phyloP scores from a whole-genome alignment of 306 rosid species.

The Argentina anserina region DNA sequence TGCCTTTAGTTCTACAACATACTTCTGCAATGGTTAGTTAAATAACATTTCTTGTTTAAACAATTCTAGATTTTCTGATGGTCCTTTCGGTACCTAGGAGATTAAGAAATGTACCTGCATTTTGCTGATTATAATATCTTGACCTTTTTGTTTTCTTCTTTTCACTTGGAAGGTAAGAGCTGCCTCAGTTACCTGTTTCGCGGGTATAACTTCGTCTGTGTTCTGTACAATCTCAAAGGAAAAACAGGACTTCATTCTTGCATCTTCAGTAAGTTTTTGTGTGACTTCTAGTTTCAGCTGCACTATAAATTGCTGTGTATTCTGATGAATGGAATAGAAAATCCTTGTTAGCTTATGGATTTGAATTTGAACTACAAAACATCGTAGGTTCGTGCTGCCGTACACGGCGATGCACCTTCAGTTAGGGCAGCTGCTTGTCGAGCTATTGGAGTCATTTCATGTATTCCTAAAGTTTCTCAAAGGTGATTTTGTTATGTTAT shows the following conservation, averaged over 20 bases:
- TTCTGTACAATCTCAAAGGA: constrained; percentile 57
- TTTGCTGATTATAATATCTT: background rate
- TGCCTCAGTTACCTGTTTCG: constrained; percentile 88
- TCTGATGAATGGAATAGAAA: constrained; percentile 16
- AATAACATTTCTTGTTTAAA: constrained; percentile 11
- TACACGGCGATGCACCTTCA: constrained; percentile 57
- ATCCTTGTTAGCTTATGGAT: background rate
- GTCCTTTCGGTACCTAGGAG: background rate
- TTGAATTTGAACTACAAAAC: constrained; percentile 18
- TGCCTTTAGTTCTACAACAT: constrained; percentile 60
- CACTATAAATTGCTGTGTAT: constrained; percentile 13
- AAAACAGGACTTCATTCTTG: constrained; percentile 62
- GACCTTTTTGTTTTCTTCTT: background rate
- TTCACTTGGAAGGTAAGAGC: constrained; percentile 73
- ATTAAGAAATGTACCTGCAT: background rate
- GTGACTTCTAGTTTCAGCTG: constrained; percentile 6
- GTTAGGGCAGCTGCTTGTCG: constrained; percentile 97
- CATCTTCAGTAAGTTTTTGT: constrained; percentile 58
- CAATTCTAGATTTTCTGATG: background rate
- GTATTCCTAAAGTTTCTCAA: constrained; percentile 79
- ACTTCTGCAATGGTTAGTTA: constrained; percentile 64
- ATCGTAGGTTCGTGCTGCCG: constrained; percentile 61
- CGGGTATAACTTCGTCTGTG: constrained; percentile 88
- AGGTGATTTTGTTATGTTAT: constrained; percentile 53
- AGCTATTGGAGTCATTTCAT: constrained; percentile 89